Base-by-base conservation (phyloP, 2,329 filamentous ascomycete species). In the Chrysoporthe deuterocubensis region DNA sequence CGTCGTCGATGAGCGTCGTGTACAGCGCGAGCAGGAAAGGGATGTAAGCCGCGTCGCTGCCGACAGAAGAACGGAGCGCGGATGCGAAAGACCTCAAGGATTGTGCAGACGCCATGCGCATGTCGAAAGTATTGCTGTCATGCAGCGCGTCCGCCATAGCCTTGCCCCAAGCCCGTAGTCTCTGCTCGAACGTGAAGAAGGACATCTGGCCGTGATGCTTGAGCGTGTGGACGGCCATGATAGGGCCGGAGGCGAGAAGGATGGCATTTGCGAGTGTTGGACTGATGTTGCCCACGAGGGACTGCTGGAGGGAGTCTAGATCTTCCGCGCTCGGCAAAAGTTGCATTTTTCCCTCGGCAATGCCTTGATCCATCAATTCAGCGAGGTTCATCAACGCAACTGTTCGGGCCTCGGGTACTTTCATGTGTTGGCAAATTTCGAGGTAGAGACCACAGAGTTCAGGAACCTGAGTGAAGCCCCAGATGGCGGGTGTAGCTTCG, bases 1-100 rank as follows among this genome's bases (percentile, higher is more conserved):
- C 95, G 75, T 98, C 95, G 75, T 98, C 96, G 75, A 92, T 92
- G 4, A 97, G 84, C 58, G 89, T 83, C 75, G 93, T 90, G 77
- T 96, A 94, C 1, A 95, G 80, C 3, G 90, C 82, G 5, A 93
- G 76, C 26, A 91, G 85, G 42, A 87, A 81, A 1, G 86, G 81
- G 1, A 93, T 77, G 44, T 87, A 79, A 16, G 77, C 75, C 0
- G 69, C 44, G 48, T 78, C 71, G 57, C 71, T 69, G 71, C 57
- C 72, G 74, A 54, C 76, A 64, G 72, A 67, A 71, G 59, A 59
- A 42, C 70, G 76, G 69, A 66, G 71, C 60, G 62, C 72, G 48
- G 69, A 75, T 73, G 81, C 85, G 76, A 88, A 86, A 16, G 83
- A 85, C 48, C 74, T 75, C 16, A 92, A 80, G 1, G 90, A 86